phyloP scores from a whole-genome alignment of 1,284 basidiomycete genomes.

The Somion occarium region DNA sequence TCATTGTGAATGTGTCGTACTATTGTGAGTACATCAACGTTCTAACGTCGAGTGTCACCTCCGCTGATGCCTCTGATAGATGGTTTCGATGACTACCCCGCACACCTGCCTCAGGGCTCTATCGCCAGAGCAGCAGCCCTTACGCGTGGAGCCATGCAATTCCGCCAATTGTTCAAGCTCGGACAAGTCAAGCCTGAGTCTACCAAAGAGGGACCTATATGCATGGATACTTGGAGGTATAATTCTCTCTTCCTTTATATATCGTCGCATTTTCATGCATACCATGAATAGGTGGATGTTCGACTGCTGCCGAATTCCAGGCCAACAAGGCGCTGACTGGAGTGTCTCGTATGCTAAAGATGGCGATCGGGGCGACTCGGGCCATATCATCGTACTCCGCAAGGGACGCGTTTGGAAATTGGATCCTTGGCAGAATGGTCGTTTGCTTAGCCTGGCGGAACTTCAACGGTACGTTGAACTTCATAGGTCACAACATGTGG shows the following conservation, averaged over 20 bases:
- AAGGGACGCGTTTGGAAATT: conserved; percentile 79
- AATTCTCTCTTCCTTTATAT: conserved; percentile 9
- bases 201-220: conserved; percentile 71
- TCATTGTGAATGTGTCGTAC: conserved; percentile 80
- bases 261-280: neutral
- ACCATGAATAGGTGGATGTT: conserved; percentile 75
- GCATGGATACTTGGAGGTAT: conserved; percentile 89
- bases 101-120: conserved; percentile 52
- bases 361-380: conserved; percentile 60
- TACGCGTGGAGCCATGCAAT: conserved; percentile 66
- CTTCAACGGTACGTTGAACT: conserved; percentile 49
- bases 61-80: conserved; percentile 37
- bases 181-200: conserved; percentile 70
- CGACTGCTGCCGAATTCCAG: conserved; percentile 84
- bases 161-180: conserved; percentile 61
- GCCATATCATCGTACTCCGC: conserved; percentile 75
- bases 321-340: conserved; percentile 68
- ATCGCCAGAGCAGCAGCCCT: conserved; percentile 72
- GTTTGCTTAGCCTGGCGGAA: conserved; percentile 65
- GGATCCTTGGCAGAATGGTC: conserved; percentile 48
- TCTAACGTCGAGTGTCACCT: neutral
- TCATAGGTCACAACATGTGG: neutral
- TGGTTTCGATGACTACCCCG: conserved; percentile 67
- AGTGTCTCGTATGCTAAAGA: conserved; percentile 63
- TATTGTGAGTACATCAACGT: conserved; percentile 50